Percentiles rank a stretch among this genome's conserved stretches.
Evolutionary conservation across 352 stramenopile genomes (phyloP).

Genomic region (Phytopythium aichiense): DNA sequence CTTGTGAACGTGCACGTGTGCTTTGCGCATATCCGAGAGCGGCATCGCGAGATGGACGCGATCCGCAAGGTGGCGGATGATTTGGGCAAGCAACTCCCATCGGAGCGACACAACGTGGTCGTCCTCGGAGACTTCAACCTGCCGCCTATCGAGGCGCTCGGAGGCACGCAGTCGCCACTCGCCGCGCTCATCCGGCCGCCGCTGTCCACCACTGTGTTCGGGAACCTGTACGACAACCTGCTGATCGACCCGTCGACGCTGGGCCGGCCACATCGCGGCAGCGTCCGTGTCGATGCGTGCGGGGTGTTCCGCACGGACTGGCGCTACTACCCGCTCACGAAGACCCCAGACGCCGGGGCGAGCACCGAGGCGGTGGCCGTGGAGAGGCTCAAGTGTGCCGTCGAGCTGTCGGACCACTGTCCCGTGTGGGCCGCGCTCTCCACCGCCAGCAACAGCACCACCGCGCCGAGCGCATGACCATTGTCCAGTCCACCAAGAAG

Average conservation of each 20-base stretch:
- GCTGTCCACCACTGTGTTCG: slow-evolving; percentile 46
- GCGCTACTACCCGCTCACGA: slow-evolving; percentile 43
- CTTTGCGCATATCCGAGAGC: slow-evolving; percentile 27
- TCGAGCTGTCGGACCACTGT: slow-evolving; percentile 63
- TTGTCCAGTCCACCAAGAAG: slow-evolving; percentile 3
- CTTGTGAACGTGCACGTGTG: slow-evolving; percentile 52
- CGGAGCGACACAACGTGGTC: slow-evolving; percentile 26
- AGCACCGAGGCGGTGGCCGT: slow-evolving; percentile 22
- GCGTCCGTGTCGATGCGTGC: not conserved
- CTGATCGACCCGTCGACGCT: slow-evolving; percentile 33
- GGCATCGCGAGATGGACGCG: slow-evolving; percentile 28
- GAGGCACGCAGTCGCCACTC: slow-evolving; percentile 14
- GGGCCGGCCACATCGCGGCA: not conserved
- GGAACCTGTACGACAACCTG: slow-evolving; percentile 69
- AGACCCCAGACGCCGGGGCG: not conserved
- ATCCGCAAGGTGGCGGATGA: slow-evolving; percentile 27
- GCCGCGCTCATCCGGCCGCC: slow-evolving; percentile 47
- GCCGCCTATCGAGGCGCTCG: slow-evolving; percentile 37
- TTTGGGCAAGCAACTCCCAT: slow-evolving; percentile 9
- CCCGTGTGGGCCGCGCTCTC: slow-evolving; percentile 51
- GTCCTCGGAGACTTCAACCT: slow-evolving; percentile 72
- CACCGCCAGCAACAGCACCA: not conserved
- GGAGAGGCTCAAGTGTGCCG: slow-evolving; percentile 33
- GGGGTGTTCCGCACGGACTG: slow-evolving; percentile 64
- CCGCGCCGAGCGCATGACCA: not conserved